Evolutionary conservation across 2,329 filamentous ascomycete genomes (phyloP), one percentile per base, ranked within the genome.

Genomic region (Fusarium compactum): DNA sequence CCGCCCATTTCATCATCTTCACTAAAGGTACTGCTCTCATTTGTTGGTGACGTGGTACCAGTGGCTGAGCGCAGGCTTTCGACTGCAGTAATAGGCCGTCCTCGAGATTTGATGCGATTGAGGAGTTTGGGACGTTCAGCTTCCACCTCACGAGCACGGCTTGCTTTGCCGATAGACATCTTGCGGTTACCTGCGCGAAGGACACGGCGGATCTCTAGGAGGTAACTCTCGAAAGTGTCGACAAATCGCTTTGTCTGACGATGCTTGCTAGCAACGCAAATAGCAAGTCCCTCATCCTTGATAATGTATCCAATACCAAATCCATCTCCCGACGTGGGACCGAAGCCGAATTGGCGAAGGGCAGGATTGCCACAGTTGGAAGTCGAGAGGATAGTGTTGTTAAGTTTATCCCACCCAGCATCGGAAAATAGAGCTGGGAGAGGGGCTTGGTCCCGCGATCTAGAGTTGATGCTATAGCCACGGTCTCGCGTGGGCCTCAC

Each of bases 261-360:
- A 79, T 99, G 96, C 82, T 98, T 98, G 76, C 92, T 96, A 16
- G 91, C 92, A 1, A 95, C 94, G 80, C 96, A 98, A 67, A 99
- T 95, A 48, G 91, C 94, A 65, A 98, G 92, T 51, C 89, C 88
- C 20, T 81, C 79, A 27, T 81, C 80, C 81, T 99, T 99, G 87
- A 99, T 98, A 76, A 99, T 98, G 83, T 99, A 99, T 4, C 96
- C 96, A 59, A 99, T 98, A 30, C 96, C 96, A 77, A 98, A 98
- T 0, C 96, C 96, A 71, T 98, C 94, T 4, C 91, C 95, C 1
- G 93, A 95, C 0, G 95, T 97, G 3, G 96, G 96, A 0, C 96
- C 96, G 78, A 99, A 99, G 6, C 96, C 96, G 76, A 99, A 99
- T 75, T 98, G 95, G 3, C 96, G 90, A 20, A 99, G 89, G 0